Conservation (phyloP, 208 protist species). For the Crithidia brevicula region DNA sequence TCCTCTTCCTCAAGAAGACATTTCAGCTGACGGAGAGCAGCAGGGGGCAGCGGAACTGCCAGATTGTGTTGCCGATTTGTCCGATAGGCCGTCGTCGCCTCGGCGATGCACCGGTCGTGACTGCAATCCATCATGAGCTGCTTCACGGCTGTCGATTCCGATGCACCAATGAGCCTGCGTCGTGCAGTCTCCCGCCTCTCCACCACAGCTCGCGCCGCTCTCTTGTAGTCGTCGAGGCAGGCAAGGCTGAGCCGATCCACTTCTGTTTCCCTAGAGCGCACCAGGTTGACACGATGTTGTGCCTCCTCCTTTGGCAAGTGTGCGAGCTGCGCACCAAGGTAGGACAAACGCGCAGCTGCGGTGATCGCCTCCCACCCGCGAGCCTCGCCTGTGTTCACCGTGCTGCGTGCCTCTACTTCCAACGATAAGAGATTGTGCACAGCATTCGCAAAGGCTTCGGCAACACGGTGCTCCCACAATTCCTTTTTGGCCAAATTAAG, state of each 20-base stretch:
- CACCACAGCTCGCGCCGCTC: neutral
- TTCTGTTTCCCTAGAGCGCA: neutral
- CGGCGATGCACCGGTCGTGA: neutral
- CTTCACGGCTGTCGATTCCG: neutral
- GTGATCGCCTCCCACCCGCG: neutral
- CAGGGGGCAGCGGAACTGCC: neutral
- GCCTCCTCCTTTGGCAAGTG: neutral
- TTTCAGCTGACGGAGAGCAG: neutral
- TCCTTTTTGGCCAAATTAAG: neutral
- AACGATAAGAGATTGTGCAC: neutral
- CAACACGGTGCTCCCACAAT: neutral
- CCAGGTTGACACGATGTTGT: neutral
- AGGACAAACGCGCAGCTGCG: neutral
- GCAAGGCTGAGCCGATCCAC: neutral
- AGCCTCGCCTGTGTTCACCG: neutral
- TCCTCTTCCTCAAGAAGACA: slow-evolving; percentile 33
- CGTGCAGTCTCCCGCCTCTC: slow-evolving; percentile 1
- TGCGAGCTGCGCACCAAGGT: neutral
- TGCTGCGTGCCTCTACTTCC: slow-evolving; percentile 10
- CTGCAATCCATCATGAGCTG: neutral
- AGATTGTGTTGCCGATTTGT: neutral
- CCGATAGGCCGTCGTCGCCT: neutral
- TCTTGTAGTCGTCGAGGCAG: neutral
- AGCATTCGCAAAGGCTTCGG: neutral
- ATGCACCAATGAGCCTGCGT: neutral